A percentile compares a stretch with the other conserved stretches of the same genome.
phyloP scores from a whole-genome alignment of 768 basidiomycete species.

The Tricholomella constricta region DNA sequence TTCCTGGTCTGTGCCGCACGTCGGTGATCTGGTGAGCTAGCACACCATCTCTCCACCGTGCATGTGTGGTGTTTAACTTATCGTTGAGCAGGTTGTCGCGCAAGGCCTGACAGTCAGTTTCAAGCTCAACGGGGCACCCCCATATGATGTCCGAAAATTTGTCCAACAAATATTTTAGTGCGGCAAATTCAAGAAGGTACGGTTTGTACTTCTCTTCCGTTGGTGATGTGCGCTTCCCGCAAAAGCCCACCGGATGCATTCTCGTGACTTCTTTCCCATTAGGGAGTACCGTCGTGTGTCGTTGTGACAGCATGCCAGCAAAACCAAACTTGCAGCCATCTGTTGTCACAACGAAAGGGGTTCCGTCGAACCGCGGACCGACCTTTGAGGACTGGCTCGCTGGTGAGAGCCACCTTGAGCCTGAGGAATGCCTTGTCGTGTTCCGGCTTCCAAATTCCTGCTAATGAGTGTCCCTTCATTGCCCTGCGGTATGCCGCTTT shows the following conservation, averaged over 20 bases:
- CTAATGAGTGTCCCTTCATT: constrained; percentile 16
- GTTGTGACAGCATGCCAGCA: constrained; percentile 29
- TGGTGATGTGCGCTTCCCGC: no score
- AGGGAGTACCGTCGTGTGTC: constrained; percentile 11
- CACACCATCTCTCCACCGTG: neutral
- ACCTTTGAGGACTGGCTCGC: constrained; percentile 31
- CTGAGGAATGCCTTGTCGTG: constrained; percentile 25
- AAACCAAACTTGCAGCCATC: neutral
- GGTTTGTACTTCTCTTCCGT: constrained; percentile 25
- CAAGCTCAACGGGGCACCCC: constrained; percentile 30
- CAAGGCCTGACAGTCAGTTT: constrained; percentile 36
- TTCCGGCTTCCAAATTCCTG: constrained; percentile 16
- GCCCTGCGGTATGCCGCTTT: constrained; percentile 10
- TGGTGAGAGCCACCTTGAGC: constrained; percentile 32
- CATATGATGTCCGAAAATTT: constrained; percentile 29
- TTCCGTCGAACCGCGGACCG: constrained; percentile 36
- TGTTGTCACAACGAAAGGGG: constrained; percentile 27
- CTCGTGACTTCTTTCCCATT: constrained; percentile 6
- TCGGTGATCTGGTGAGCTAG: constrained; percentile 18
- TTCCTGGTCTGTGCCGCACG: no score
- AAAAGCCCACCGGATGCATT: constrained; percentile 29
- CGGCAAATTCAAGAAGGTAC: no score
- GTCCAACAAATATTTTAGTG: no score
- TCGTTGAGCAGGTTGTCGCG: no score
- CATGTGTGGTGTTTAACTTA: neutral